Percentiles rank a stretch among this genome's conserved stretches.
Evolutionary conservation across 2,329 filamentous ascomycete species (phyloP).

Genomic region (Teratosphaeria epicoccoides): DNA sequence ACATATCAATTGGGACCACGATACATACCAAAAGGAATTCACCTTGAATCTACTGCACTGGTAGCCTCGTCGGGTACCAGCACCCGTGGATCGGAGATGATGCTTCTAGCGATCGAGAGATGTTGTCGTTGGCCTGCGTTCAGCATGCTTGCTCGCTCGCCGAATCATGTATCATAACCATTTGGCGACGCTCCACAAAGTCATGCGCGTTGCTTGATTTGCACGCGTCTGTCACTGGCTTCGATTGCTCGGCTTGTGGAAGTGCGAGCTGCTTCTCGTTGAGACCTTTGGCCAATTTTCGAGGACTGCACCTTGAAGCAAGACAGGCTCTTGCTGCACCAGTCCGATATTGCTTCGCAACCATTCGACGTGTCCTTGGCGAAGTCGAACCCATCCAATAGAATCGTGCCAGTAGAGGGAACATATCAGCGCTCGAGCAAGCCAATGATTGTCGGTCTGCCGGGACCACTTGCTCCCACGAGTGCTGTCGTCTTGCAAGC

Average conservation of each 20-base stretch:
- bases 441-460: constrained; percentile 30
- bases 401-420: constrained; percentile 19
- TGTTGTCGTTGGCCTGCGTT: no score
- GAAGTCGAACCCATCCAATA: constrained; percentile 24
- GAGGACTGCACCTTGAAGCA: constrained; percentile 27
- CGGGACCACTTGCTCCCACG: constrained; percentile 29
- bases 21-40: no score
- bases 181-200: no score
- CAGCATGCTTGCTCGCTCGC: no score
- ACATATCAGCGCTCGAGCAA: constrained; percentile 28
- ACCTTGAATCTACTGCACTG: no score
- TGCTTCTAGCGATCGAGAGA: no score
- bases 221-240: no score
- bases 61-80: no score
- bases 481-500: constrained; percentile 37
- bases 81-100: no score
- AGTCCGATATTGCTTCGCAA: constrained; percentile 24
- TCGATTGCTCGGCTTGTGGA: constrained; percentile 29
- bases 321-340: constrained; percentile 28
- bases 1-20: no score
- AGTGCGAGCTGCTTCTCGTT: constrained; percentile 28
- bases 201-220: no score
- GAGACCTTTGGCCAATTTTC: constrained; percentile 29
- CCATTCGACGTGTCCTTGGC: constrained; percentile 23
- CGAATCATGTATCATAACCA: no score